Conservation (phyloP, 2,329 filamentous ascomycete species). For the Sclerotinia borealis region DNA sequence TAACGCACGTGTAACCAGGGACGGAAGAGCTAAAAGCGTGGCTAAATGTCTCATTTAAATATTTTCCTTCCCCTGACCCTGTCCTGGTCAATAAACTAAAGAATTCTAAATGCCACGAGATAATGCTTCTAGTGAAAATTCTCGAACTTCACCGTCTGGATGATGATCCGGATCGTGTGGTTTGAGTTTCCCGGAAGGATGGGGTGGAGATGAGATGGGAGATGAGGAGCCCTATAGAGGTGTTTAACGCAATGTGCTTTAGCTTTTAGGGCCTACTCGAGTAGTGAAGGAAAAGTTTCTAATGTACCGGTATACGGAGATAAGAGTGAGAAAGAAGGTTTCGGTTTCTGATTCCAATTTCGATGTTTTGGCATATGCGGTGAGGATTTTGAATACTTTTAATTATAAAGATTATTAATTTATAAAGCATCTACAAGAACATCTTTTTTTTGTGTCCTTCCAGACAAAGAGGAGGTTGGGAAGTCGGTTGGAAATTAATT, state of each 20-base stretch:
- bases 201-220: not conserved
- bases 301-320: no score
- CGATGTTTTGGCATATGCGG: no score
- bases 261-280: no score
- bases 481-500: no score
- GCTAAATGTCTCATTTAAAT: not conserved
- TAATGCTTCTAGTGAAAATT: slow-evolving; percentile 4
- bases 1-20: slow-evolving; percentile 7
- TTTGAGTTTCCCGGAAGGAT: not conserved
- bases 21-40: not conserved
- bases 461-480: slow-evolving; percentile 7
- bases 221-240: not conserved
- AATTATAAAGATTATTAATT: no score
- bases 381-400: no score
- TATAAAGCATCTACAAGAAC: no score
- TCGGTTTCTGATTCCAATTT: no score
- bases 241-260: not conserved
- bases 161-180: not conserved
- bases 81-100: not conserved
- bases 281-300: not conserved
- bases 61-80: not conserved
- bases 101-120: slow-evolving; percentile 7
- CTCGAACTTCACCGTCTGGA: slow-evolving; percentile 8
- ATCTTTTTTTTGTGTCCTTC: no score
- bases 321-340: not conserved